A percentile compares a stretch with the other conserved stretches of the same genome.
Evolutionary conservation across 2,329 filamentous ascomycete species (phyloP).

Genomic region (Neofusicoccum kwambonambiense): DNA sequence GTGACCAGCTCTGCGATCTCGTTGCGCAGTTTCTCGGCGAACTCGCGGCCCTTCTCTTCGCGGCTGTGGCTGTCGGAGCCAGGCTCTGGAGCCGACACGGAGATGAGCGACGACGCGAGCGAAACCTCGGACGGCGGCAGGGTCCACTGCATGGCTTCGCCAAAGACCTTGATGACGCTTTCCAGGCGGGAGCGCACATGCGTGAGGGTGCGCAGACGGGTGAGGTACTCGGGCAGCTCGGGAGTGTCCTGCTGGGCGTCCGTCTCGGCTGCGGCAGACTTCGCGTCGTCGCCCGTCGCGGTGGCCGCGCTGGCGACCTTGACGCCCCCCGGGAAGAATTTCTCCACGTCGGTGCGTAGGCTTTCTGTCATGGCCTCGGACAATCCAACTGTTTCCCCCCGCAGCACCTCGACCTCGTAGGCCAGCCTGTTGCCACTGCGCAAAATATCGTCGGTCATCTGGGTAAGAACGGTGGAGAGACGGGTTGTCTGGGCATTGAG

Average conservation of each 20-base stretch:
- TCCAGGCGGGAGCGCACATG: slow-evolving; percentile 83
- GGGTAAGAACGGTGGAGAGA: slow-evolving; percentile 76
- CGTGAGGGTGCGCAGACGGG: slow-evolving; percentile 77
- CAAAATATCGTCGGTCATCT: slow-evolving; percentile 91
- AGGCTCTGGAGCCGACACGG: slow-evolving; percentile 80
- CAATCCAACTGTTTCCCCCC: slow-evolving; percentile 82
- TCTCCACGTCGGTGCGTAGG: slow-evolving; percentile 67
- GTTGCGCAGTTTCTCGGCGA: slow-evolving; percentile 66
- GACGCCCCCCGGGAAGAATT: slow-evolving; percentile 62
- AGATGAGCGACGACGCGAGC: slow-evolving; percentile 80
- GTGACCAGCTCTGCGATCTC: slow-evolving; percentile 71
- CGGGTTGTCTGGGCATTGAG: slow-evolving; percentile 86
- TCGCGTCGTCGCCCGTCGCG: slow-evolving; percentile 26
- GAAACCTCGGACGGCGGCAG: slow-evolving; percentile 85
- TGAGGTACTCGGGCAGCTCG: slow-evolving; percentile 62
- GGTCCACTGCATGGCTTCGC: slow-evolving; percentile 92
- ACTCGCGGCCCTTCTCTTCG: slow-evolving; percentile 83
- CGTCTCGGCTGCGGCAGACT: background rate
- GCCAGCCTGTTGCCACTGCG: slow-evolving; percentile 83
- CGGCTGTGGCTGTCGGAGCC: slow-evolving; percentile 65
- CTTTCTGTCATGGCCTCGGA: slow-evolving; percentile 74
- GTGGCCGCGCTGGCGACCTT: slow-evolving; percentile 14
- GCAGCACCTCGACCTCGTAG: slow-evolving; percentile 89
- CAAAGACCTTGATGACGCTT: slow-evolving; percentile 85
- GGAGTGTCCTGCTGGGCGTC: slow-evolving; percentile 36